Evolutionary conservation across 192 early-diverging fungal genomes (phyloP).

Genomic region (Haplosporangium gracile): DNA sequence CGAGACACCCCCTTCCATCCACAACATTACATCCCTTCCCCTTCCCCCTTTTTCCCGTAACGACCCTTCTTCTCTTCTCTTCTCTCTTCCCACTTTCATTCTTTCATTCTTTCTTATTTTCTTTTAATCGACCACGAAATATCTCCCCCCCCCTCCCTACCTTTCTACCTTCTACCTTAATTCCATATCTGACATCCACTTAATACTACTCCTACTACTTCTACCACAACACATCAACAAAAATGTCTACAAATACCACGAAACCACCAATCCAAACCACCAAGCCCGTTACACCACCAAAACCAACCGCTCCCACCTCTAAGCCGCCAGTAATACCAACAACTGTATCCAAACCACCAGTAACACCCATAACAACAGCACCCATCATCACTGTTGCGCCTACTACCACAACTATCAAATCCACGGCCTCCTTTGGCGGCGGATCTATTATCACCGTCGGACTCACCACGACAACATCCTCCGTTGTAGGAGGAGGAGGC

Average conservation of each 20-base stretch:
- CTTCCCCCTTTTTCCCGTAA: background rate
- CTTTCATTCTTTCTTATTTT: background rate
- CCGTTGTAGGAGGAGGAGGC: background rate
- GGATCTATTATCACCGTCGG: background rate
- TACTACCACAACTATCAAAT: background rate
- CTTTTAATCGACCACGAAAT: no score
- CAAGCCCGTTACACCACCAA: background rate
- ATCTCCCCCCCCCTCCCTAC: no score
- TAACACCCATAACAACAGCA: background rate
- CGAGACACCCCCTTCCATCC: slow-evolving; percentile 1
- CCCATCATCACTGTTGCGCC: background rate
- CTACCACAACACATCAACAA: background rate
- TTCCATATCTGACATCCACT: background rate
- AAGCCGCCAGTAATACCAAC: background rate
- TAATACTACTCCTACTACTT: background rate
- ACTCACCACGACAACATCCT: background rate
- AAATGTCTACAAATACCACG: background rate
- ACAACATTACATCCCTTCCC: background rate
- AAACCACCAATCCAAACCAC: background rate
- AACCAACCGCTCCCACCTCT: background rate
- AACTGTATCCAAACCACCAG: background rate
- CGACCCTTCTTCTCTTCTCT: background rate
- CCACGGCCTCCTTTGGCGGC: background rate
- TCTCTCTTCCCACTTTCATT: background rate
- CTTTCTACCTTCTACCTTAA: background rate